Percentiles rank a stretch among this genome's conserved stretches.
Evolutionary conservation across 805 yeast species (phyloP).

Genomic region (Pichia manshurica): DNA sequence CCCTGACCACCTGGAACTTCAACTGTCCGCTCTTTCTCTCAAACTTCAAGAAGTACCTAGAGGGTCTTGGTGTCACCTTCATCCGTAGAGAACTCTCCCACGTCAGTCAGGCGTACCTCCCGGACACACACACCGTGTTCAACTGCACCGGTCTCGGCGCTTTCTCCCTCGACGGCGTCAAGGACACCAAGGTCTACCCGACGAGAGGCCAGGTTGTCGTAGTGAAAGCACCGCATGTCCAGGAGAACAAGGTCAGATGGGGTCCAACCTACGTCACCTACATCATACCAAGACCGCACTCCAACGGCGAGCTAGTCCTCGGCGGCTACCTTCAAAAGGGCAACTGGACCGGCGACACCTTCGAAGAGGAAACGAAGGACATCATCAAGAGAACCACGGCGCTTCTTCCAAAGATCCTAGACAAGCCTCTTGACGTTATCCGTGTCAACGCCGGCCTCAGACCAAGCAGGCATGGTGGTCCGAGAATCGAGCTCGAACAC

Average conservation of each 20-base stretch:
- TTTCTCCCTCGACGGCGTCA: slow-evolving; percentile 54
- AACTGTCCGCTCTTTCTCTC: slow-evolving; percentile 60
- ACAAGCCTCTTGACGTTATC: slow-evolving; percentile 42
- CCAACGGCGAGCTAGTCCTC: slow-evolving; percentile 59
- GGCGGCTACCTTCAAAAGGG: slow-evolving; percentile 71
- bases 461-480: slow-evolving; percentile 74
- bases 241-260: slow-evolving; percentile 55
- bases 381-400: slow-evolving; percentile 54
- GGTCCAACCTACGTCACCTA: slow-evolving; percentile 60
- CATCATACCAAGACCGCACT: slow-evolving; percentile 64
- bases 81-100: slow-evolving; percentile 42
- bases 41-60: slow-evolving; percentile 41
- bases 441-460: slow-evolving; percentile 70
- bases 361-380: slow-evolving; percentile 50
- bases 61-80: slow-evolving; percentile 46
- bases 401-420: slow-evolving; percentile 45
- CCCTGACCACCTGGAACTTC: slow-evolving; percentile 60
- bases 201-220: slow-evolving; percentile 79
- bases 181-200: slow-evolving; percentile 58
- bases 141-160: slow-evolving; percentile 80
- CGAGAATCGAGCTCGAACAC: slow-evolving; percentile 55
- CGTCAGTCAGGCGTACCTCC: slow-evolving; percentile 47
- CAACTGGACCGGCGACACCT: slow-evolving; percentile 58
- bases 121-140: slow-evolving; percentile 45
- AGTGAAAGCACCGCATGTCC: slow-evolving; percentile 61